Conservation (phyloP, 257 asterid species). For the Coffea eugenioides region DNA sequence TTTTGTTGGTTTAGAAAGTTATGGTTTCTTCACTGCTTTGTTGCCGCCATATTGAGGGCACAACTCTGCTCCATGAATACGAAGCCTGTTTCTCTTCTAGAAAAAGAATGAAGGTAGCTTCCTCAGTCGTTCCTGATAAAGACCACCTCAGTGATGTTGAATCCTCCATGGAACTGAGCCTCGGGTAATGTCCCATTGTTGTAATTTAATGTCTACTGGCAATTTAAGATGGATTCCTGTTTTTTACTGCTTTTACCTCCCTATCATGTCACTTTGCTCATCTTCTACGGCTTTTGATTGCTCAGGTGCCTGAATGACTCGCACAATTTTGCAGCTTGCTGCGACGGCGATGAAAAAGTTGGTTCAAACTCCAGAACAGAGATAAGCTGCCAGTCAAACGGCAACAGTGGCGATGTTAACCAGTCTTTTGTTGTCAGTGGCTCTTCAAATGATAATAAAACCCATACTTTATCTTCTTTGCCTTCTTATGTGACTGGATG, state of each 20-base stretch:
- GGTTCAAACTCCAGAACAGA: constrained; percentile 21
- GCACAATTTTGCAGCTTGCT: constrained; percentile 4
- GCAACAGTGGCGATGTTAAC: not conserved
- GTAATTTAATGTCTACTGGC: not conserved
- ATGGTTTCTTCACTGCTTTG: constrained; percentile 12
- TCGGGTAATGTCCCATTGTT: constrained; percentile 21
- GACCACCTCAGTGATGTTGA: constrained; percentile 3
- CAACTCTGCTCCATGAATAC: not conserved
- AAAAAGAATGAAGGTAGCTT: constrained; percentile 20
- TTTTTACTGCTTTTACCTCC: not conserved
- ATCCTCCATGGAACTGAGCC: constrained; percentile 28
- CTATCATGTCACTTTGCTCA: not conserved
- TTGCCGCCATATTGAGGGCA: not conserved
- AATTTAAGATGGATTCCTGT: not conserved
- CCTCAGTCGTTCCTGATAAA: constrained; percentile 1
- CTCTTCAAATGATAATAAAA: constrained; percentile 23
- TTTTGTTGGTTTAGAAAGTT: not conserved
- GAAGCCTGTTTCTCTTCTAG: not conserved
- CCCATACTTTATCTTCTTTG: constrained; percentile 9
- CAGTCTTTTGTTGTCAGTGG: constrained; percentile 20
- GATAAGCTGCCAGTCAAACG: constrained; percentile 35
- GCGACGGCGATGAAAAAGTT: constrained; percentile 24
- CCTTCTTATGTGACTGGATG: constrained; percentile 62
- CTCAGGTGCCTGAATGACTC: constrained; percentile 24
- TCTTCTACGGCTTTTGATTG: not conserved